A percentile compares a stretch with the other conserved stretches of the same genome.
These are phyloP conservation scores for Sugiyamaella pinicola DNA, from an alignment of 1,139 yeast genomes.

Conservation along the genomic window DNA sequence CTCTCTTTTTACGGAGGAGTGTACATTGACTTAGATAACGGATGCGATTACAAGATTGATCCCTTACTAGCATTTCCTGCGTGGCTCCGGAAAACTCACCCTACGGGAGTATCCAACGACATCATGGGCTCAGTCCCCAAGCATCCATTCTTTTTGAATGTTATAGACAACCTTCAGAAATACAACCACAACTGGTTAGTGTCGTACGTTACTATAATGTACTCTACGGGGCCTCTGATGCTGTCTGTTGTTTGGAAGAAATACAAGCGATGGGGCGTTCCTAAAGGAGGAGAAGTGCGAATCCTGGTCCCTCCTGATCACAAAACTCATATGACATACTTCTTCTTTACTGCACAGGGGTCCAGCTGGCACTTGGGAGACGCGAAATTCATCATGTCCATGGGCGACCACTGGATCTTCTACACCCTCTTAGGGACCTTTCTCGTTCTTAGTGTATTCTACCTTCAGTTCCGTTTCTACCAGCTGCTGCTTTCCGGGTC, in stretches of 20 bases:
- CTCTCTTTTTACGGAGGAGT: slow-evolving; percentile 83
- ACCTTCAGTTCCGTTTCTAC: slow-evolving; percentile 51
- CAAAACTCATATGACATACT: slow-evolving; percentile 36
- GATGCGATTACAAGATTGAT: slow-evolving; percentile 73
- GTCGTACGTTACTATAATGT: slow-evolving; percentile 90
- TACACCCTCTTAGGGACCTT: slow-evolving; percentile 70
- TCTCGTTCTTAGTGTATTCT: slow-evolving; percentile 58
- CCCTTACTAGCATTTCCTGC: slow-evolving; percentile 81
- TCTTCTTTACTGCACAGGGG: slow-evolving; percentile 72
- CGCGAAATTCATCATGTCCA: slow-evolving; percentile 69
- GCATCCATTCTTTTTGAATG: slow-evolving; percentile 81
- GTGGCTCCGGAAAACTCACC: slow-evolving; percentile 79
- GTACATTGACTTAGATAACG: slow-evolving; percentile 87
- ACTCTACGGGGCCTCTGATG: slow-evolving; percentile 87
- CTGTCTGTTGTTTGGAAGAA: slow-evolving; percentile 83
- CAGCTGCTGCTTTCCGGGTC: slow-evolving; percentile 26
- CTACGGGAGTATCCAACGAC: slow-evolving; percentile 89
- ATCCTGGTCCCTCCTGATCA: slow-evolving; percentile 71
- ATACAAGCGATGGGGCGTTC: slow-evolving; percentile 65
- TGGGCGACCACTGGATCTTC: slow-evolving; percentile 69
- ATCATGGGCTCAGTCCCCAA: slow-evolving; percentile 86
- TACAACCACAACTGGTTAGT: slow-evolving; percentile 50
- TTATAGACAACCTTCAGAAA: slow-evolving; percentile 59
- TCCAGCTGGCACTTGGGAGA: slow-evolving; percentile 89
- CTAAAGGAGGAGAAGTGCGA: slow-evolving; percentile 44